Base-by-base conservation (phyloP, 208 protist species). In the Naegleria lovaniensis region DNA sequence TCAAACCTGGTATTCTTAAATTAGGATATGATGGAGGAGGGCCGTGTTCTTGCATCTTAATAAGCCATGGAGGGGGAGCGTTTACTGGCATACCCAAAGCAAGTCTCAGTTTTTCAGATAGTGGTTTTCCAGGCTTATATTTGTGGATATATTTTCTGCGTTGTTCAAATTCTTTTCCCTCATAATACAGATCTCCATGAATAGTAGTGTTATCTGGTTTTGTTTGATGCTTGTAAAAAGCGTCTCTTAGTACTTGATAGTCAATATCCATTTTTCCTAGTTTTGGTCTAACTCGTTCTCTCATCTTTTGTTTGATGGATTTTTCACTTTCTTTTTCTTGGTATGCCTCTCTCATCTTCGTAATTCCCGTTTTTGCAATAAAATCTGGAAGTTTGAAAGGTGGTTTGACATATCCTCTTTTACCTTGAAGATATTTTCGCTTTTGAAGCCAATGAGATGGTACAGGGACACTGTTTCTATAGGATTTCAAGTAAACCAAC, bases 201-300 rank as follows among this genome's bases (percentile, higher is more conserved):
- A 90, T 76, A 9, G 94, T 97, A 22, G 99, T 88, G 0, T 93
- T 94, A 36, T 79, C 67, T 11, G 98, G 97, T 92, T 98, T 98
- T 40, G 98, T 99, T 59, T 99, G 99, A 90, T 98, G 97, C 3
- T 97, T 96, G 93, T 99, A 99, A 93, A 99, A 98, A 98, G 99
- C 94, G 94, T 99, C 95, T 96, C 96, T 93, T 94, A 99, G 90
- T 92, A 98, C 92, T 95, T 93, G 92, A 95, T 99, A 98, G 92
- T 98, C 97, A 40, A 99, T 97, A 83, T 97, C 96, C 39, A 98
- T 94, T 76, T 91, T 90, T 40, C 94, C 93, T 92, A 98, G 95
- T 90, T 98, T 98, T 67, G 97, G 97, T 59, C 94, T 91, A 0
- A 85, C 33, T 85, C 93, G 84, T 55, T 93, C 93, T 85, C 92